Evolutionary conservation across 768 basidiomycete genomes (phyloP), one percentile per base, ranked within the genome.

Genomic region (Podaxis rugospora): DNA sequence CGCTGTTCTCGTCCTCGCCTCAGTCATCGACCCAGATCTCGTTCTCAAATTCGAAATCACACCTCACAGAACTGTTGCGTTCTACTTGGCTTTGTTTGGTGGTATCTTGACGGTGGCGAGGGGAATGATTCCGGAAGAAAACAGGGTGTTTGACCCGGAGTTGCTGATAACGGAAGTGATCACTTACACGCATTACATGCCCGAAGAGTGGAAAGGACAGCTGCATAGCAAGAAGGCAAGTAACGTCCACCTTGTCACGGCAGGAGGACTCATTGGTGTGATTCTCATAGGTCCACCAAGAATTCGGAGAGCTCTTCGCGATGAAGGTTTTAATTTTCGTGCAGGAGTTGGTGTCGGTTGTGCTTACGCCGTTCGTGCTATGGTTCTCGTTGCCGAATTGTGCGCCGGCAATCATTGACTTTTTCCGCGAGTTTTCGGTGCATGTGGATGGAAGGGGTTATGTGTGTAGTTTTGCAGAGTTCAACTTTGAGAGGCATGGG

Each of bases 381-480:
- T 94, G 93, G 88, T 90, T 90, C 74, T 93, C 96, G 3, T 81
- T 99, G 2, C 96, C 97, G 0, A 77, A 77, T 1, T 97, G 94
- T 70, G 92, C 96, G 1, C 89, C 92, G 7, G 89, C 88, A 0
- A 90, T 98, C 65, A 84, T 99, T 63, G 97, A 99, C 70, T 98
- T 99, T 71, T 98, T 99, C 83, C 86, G 96, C 35, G 96, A 98
- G 72, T 99, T 98, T 70, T 90, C 94, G 0, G 90, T 99, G 0
- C 96, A 98, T 72, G 90, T 99, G 21, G 95, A 98, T 62, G 93
- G 95, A 0, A 82, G 97, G 1, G 97, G 97, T 4, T 96, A 97
- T 68, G 92, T 99, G 18, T 98, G 97, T 70, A 95, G 92, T 59
- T 99, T 98, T 72, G 97, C 97, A 2, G 95, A 96, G 62, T 99